Conservation (phyloP, 2,329 filamentous ascomycete species). For the Rhinocladiella mackenziei region DNA sequence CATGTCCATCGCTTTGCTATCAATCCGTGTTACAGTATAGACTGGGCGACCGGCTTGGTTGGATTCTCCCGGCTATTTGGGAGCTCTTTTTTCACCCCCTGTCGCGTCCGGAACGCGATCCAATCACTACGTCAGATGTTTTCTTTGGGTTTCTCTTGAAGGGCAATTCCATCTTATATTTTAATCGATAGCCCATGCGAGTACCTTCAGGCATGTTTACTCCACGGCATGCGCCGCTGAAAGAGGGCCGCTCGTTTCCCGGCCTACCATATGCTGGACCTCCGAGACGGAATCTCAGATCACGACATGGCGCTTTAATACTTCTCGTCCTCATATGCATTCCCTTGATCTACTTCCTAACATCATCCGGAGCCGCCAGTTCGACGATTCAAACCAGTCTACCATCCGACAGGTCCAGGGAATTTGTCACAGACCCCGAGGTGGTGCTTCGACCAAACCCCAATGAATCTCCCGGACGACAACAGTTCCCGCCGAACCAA, state of each 20-base stretch:
- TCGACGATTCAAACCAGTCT: slow-evolving; percentile 4
- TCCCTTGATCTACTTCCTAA: slow-evolving; percentile 20
- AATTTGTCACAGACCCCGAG: slow-evolving; percentile 5
- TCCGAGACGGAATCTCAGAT: slow-evolving; percentile 13
- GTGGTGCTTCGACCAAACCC: slow-evolving; percentile 5
- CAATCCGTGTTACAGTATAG: slow-evolving; percentile 3
- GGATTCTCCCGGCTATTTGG: neutral
- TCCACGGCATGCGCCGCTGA: slow-evolving; percentile 20
- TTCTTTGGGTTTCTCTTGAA: slow-evolving; percentile 2
- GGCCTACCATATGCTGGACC: slow-evolving; percentile 22
- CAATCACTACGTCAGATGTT: slow-evolving; percentile 1
- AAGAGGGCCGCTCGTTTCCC: slow-evolving; percentile 27
- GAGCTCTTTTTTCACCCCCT: slow-evolving; percentile 2
- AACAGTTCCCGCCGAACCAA: neutral
- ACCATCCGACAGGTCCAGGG: slow-evolving; percentile 4
- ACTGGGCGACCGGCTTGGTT: neutral
- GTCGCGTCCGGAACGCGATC: slow-evolving; percentile 27
- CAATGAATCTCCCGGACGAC: neutral
- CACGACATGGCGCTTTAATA: slow-evolving; percentile 17
- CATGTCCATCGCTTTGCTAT: neutral
- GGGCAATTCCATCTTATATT: neutral
- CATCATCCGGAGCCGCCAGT: slow-evolving; percentile 4
- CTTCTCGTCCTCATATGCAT: slow-evolving; percentile 21
- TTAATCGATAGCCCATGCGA: slow-evolving; percentile 12
- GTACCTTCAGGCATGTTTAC: slow-evolving; percentile 22